Evolutionary conservation across 2,329 filamentous ascomycete genomes (phyloP).

Genomic region (Pseudogymnoascus destructans): DNA sequence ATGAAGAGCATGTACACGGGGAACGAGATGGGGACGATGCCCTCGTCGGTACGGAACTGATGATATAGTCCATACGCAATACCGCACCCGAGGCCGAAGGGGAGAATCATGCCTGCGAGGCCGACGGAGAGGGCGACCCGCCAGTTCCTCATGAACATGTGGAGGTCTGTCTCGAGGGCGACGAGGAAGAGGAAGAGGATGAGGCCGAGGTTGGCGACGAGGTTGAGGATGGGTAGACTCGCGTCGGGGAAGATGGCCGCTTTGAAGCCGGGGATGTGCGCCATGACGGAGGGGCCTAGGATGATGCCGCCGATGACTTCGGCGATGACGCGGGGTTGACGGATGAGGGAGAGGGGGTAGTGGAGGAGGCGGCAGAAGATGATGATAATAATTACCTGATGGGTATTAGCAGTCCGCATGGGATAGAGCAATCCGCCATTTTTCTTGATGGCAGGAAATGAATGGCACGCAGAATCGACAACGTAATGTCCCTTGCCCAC

Average conservation of each 20-base stretch:
- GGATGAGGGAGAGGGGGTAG: constrained; percentile 62
- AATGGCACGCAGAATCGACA: background rate
- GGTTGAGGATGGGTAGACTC: constrained; percentile 61
- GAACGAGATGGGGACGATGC: constrained; percentile 44
- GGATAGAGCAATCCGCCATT: background rate
- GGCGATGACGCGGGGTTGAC: constrained; percentile 71
- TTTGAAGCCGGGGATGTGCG: constrained; percentile 68
- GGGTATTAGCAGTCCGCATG: constrained; percentile 11
- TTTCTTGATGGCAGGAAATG: background rate
- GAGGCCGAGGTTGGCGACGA: constrained; percentile 73
- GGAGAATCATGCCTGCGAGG: constrained; percentile 64
- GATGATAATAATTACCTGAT: constrained; percentile 58
- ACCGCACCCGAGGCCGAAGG: constrained; percentile 69
- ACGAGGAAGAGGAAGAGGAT: constrained; percentile 81
- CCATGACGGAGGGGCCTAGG: constrained; percentile 78
- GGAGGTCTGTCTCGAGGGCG: constrained; percentile 73
- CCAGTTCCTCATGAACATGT: constrained; percentile 70
- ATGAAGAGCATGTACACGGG: constrained; percentile 64
- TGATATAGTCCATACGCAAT: constrained; percentile 73
- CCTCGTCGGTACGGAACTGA: constrained; percentile 42
- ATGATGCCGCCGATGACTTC: constrained; percentile 78
- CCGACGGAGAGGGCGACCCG: constrained; percentile 64
- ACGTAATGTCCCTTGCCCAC: background rate
- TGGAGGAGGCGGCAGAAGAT: constrained; percentile 62
- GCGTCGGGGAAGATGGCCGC: constrained; percentile 60